Percentiles rank a stretch among this genome's conserved stretches.
Evolutionary conservation across 495 filamentous ascomycete genomes (phyloP).

Genomic region (Tuber melanosporum): DNA sequence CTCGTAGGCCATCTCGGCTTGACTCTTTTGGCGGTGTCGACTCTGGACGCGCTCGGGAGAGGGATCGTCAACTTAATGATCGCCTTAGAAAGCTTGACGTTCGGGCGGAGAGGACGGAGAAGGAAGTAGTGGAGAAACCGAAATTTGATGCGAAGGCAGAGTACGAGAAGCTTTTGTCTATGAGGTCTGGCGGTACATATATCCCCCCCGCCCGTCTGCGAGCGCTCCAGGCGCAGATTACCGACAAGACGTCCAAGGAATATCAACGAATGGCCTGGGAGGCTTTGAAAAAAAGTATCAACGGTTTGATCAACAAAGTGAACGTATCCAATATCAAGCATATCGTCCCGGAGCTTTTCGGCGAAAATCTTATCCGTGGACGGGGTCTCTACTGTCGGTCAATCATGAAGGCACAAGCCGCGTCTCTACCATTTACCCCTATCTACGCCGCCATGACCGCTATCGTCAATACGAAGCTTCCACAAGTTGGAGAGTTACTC

Average conservation of each 20-base stretch:
- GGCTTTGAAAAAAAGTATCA: slow-evolving; percentile 96
- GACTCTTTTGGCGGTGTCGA: slow-evolving; percentile 49
- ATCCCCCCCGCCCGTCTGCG: slow-evolving; percentile 87
- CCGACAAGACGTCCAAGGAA: slow-evolving; percentile 90
- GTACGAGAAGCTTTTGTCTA: slow-evolving; percentile 80
- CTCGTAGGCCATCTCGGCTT: slow-evolving; percentile 45
- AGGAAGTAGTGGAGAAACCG: slow-evolving; percentile 73
- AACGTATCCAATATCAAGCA: slow-evolving; percentile 96
- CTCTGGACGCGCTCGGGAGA: slow-evolving; percentile 53
- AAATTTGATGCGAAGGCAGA: slow-evolving; percentile 70
- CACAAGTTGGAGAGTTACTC: slow-evolving; percentile 85
- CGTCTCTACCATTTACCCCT: slow-evolving; percentile 90
- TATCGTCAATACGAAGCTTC: slow-evolving; percentile 96
- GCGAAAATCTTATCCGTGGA: slow-evolving; percentile 86
- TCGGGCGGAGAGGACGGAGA: slow-evolving; percentile 30
- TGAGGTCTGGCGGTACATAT: slow-evolving; percentile 91
- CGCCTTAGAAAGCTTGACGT: slow-evolving; percentile 54
- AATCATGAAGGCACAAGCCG: slow-evolving; percentile 95
- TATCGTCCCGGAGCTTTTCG: slow-evolving; percentile 91
- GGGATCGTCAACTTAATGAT: slow-evolving; percentile 58
- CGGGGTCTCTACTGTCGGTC: slow-evolving; percentile 87
- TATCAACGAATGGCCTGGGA: slow-evolving; percentile 99
- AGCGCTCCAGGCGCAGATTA: slow-evolving; percentile 91
- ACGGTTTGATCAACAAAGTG: slow-evolving; percentile 97
- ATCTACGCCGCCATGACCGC: slow-evolving; percentile 93